Conservation (phyloP, 257 asterid species). For the Nicotiana attenuata region DNA sequence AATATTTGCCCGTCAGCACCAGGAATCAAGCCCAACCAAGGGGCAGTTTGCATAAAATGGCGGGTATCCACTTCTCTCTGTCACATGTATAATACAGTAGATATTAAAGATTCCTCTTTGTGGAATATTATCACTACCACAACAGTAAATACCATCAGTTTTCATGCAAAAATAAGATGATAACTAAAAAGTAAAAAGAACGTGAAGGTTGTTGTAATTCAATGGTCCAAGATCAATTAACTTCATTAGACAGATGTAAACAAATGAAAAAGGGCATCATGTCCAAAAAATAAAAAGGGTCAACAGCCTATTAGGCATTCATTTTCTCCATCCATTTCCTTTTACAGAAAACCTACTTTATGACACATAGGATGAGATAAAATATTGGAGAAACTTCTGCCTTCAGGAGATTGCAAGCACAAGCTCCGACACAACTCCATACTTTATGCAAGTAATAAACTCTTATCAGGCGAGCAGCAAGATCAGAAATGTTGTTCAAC, state of each 20-base stretch:
- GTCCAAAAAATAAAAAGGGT: background rate
- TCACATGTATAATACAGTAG: constrained; percentile 12
- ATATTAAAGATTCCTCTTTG: background rate
- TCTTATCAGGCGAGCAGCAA: background rate
- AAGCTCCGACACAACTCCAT: background rate
- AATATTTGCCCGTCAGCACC: constrained; percentile 84
- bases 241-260: background rate
- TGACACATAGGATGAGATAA: background rate
- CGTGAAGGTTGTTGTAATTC: background rate
- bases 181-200: constrained; percentile 3
- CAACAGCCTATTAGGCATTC: background rate
- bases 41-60: constrained; percentile 96
- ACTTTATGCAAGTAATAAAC: background rate
- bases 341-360: background rate
- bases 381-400: background rate
- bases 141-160: background rate
- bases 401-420: background rate
- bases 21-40: constrained; percentile 94
- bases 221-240: constrained; percentile 4
- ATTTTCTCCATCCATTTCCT: background rate
- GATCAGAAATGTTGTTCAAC: background rate
- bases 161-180: background rate
- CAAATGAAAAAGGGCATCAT: background rate
- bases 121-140: constrained; percentile 2
- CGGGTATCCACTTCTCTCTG: constrained; percentile 97